Conservation (phyloP, 2,329 filamentous ascomycete genomes). For the Arthrocladium fulminans region DNA sequence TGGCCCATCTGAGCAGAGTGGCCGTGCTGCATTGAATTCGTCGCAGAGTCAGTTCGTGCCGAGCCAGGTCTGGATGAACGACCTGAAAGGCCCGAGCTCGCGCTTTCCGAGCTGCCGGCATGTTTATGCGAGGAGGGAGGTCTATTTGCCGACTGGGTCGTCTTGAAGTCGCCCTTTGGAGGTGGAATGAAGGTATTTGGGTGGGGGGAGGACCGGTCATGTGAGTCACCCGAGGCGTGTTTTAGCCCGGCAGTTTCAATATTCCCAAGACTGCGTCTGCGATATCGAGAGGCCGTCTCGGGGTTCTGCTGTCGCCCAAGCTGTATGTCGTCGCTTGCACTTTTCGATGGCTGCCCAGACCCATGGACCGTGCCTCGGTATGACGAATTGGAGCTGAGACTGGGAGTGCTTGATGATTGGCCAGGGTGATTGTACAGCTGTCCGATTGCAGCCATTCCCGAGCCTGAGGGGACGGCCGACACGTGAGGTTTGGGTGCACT, state of each 20-base stretch:
- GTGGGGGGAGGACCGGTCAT: slow-evolving; percentile 25
- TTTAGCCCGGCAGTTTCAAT: slow-evolving; percentile 40
- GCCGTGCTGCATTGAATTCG: neutral
- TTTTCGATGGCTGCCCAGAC: slow-evolving; percentile 48
- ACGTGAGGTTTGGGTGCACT: slow-evolving; percentile 14
- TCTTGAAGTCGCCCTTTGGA: slow-evolving; percentile 21
- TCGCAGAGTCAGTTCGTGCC: slow-evolving; percentile 5
- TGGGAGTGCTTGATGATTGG: slow-evolving; percentile 29
- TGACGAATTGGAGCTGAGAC: slow-evolving; percentile 25
- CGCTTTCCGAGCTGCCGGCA: slow-evolving; percentile 58
- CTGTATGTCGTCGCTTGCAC: slow-evolving; percentile 62
- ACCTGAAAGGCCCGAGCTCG: slow-evolving; percentile 37
- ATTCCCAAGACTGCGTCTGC: slow-evolving; percentile 73
- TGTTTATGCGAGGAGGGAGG: slow-evolving; percentile 34
- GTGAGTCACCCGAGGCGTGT: slow-evolving; percentile 24
- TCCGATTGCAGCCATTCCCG: slow-evolving; percentile 47
- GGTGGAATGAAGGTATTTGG: slow-evolving; percentile 27
- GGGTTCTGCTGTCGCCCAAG: slow-evolving; percentile 41
- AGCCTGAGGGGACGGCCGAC: slow-evolving; percentile 43
- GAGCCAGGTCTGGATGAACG: slow-evolving; percentile 45
- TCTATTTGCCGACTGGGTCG: slow-evolving; percentile 15
- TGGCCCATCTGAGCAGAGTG: slow-evolving; percentile 4
- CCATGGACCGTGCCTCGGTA: slow-evolving; percentile 28
- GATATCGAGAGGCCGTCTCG: slow-evolving; percentile 66
- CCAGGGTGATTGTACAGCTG: slow-evolving; percentile 46